These are phyloP conservation scores for Solanum commersonii DNA, from an alignment of 257 asterid genomes.

Conservation along the genomic window DNA sequence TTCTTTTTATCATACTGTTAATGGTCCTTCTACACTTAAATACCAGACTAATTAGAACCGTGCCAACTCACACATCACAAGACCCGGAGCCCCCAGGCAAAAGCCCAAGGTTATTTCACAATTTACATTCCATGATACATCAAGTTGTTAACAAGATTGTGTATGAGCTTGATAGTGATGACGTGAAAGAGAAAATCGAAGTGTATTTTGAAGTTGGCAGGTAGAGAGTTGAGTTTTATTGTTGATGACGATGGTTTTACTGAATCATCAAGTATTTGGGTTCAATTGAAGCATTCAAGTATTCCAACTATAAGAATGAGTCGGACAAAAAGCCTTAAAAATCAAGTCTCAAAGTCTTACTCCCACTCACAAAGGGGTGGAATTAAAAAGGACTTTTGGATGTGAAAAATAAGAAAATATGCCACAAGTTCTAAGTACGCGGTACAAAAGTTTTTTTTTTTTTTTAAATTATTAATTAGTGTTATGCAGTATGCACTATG, in stretches of 20 bases:
- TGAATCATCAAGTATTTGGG: not conserved
- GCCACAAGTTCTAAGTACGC: not conserved
- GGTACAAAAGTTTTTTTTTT: not conserved
- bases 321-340: not conserved
- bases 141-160: not conserved
- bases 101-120: not conserved
- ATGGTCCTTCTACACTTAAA: not conserved
- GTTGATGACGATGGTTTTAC: not conserved
- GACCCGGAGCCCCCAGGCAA: not conserved
- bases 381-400: not conserved
- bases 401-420: not conserved
- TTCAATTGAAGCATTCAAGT: too few species aligned
- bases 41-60: not conserved
- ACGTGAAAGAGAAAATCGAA: not conserved
- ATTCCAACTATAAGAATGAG: not conserved
- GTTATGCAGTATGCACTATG: not conserved
- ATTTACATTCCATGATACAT: not conserved
- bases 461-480: not conserved
- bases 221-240: not conserved
- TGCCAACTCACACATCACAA: not conserved
- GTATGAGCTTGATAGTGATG: not conserved
- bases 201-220: not conserved
- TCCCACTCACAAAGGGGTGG: not conserved
- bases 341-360: not conserved
- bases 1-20: not conserved